Base-by-base conservation (phyloP, 805 yeast genomes). In the Candida oleophila region DNA sequence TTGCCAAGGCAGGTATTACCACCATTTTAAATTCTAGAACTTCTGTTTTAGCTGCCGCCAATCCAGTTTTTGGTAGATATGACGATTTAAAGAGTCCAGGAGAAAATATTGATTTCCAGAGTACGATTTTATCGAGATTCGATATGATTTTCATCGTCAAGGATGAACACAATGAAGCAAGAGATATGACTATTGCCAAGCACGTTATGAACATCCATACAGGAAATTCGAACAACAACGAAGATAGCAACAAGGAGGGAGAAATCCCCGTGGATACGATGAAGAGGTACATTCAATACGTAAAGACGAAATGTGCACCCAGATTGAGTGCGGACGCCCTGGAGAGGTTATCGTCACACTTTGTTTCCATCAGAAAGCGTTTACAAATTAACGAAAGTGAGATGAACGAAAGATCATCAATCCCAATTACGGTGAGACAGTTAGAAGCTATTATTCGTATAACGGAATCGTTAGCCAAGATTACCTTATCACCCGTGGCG, bases 1-100 rank as follows among this genome's bases (percentile, higher is more conserved):
- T 94, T 64, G 99, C 99, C 28, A 94, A 94, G 66, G 99, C 99
- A 8, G 99, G 99, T 65, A 94, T 94, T 56, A 94, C 98, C 2
- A 94, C 99, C 0, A 91, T 94, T 46, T 77, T 94, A 56, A 94
- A 94, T 67, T 94, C 99, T 2, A 80, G 99, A 69, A 94, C 99
- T 0, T 85, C 96, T 32, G 99, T 94, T 3, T 74, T 94, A 41
- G 99, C 99, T 0, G 99, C 99, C 20, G 99, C 99, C 5, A 94
- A 94, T 68, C 99, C 99, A 3, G 82, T 90, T 36, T 94, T 87
- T 65, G 99, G 99, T 49, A 80, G 98, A 53, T 94, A 94, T 65
- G 98, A 94, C 66, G 97, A 92, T 52, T 80, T 87, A 76, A 92
- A 90, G 67, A 83, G 96, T 34, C 97, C 99, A 0, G 98, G 99